Conservation (phyloP, 345 rosid species). For the Melastoma malabathricum region DNA sequence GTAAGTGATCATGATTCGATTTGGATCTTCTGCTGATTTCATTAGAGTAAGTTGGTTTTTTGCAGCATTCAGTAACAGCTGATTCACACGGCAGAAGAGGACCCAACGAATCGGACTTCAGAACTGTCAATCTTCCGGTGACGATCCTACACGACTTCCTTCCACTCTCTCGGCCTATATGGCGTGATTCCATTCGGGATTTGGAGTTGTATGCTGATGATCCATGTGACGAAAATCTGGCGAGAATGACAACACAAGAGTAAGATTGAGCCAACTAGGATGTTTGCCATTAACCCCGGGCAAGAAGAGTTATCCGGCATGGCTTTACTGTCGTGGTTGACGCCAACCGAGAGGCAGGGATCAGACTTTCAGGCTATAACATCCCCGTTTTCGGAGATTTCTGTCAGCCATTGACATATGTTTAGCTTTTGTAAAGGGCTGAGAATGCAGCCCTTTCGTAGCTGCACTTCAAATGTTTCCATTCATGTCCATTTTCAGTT, state of each 20-base stretch:
- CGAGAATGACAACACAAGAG: slow-evolving; percentile 34
- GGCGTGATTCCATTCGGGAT: slow-evolving; percentile 59
- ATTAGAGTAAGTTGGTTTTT: not conserved
- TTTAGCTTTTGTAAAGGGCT: slow-evolving; percentile 11
- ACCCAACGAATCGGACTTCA: slow-evolving; percentile 62
- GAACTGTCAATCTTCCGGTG: slow-evolving; percentile 74
- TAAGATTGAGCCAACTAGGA: slow-evolving; percentile 27
- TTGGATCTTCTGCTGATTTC: not conserved
- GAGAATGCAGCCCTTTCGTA: no score
- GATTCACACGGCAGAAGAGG: slow-evolving; percentile 89
- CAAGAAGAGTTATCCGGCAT: slow-evolving; percentile 42
- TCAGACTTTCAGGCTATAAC: slow-evolving; percentile 53
- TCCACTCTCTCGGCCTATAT: slow-evolving; percentile 60
- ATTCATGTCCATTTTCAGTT: no score
- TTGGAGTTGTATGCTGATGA: slow-evolving; percentile 40
- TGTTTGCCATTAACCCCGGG: slow-evolving; percentile 24
- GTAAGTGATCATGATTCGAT: no score
- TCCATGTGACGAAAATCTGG: slow-evolving; percentile 51
- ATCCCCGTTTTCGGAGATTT: slow-evolving; percentile 29
- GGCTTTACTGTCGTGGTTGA: slow-evolving; percentile 58
- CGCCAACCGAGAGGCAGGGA: slow-evolving; percentile 42
- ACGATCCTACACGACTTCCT: slow-evolving; percentile 51
- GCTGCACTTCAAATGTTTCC: no score
- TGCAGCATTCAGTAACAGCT: slow-evolving; percentile 64
- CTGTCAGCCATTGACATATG: slow-evolving; percentile 11